Evolutionary conservation across 2,329 filamentous ascomycete species (phyloP).

Genomic region (Neonectria coccinea): DNA sequence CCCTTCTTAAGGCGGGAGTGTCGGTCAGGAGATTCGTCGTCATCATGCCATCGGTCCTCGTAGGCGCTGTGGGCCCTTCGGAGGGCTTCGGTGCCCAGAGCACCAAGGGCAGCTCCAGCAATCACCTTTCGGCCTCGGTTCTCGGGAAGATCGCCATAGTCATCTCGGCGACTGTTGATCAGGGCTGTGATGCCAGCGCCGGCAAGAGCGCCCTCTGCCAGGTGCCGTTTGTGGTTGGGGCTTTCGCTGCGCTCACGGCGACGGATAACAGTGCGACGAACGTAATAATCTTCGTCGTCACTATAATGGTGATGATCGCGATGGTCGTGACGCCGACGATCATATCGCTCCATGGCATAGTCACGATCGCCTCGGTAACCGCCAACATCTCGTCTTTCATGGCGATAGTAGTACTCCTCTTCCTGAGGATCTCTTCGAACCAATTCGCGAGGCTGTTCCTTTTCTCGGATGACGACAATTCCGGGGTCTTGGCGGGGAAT

Average conservation of each 20-base stretch:
- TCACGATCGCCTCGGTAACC: constrained; percentile 51
- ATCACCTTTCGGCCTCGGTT: constrained; percentile 69
- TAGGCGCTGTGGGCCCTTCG: constrained; percentile 72
- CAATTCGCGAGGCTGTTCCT: constrained; percentile 55
- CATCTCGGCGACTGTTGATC: constrained; percentile 65
- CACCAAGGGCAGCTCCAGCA: constrained; percentile 72
- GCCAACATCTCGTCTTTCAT: constrained; percentile 58
- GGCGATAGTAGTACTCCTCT: constrained; percentile 66
- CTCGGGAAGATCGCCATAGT: constrained; percentile 61
- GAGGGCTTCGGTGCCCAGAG: constrained; percentile 70
- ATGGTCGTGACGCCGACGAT: constrained; percentile 56
- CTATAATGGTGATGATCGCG: constrained; percentile 58
- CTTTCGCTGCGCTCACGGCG: constrained; percentile 64
- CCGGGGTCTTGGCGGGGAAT: constrained; percentile 59
- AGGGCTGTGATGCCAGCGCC: constrained; percentile 72
- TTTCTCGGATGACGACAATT: constrained; percentile 58
- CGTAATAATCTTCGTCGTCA: constrained; percentile 62
- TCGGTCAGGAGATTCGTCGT: constrained; percentile 54
- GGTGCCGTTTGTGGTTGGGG: constrained; percentile 66
- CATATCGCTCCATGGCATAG: constrained; percentile 52
- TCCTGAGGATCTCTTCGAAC: constrained; percentile 53
- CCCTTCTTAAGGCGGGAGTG: constrained; percentile 69
- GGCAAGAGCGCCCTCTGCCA: constrained; percentile 74
- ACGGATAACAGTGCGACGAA: constrained; percentile 60
- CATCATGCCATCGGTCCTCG: constrained; percentile 62